phyloP scores from a whole-genome alignment of 257 asterid species.

The Solanum lycopersicoides region DNA sequence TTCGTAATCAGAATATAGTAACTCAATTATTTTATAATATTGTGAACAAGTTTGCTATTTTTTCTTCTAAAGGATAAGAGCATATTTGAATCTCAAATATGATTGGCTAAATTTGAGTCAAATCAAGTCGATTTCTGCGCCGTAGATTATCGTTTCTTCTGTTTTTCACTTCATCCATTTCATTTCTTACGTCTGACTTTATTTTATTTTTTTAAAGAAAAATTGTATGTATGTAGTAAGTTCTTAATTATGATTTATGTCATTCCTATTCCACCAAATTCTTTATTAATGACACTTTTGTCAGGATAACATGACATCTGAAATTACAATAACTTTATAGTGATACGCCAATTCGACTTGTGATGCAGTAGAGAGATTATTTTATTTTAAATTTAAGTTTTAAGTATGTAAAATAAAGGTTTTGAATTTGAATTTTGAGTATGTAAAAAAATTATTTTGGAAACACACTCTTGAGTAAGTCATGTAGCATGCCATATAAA shows the following conservation, averaged over 20 bases:
- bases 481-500: rapidly evolving
- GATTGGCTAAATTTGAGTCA: background rate
- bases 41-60: background rate
- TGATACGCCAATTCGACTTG: too few relatives aligned
- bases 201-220: too few relatives aligned
- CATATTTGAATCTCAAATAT: background rate
- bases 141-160: background rate
- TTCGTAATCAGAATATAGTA: background rate
- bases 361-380: rapidly evolving
- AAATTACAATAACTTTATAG: background rate
- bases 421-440: too few relatives aligned
- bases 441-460: too few relatives aligned
- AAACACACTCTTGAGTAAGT: rapidly evolving
- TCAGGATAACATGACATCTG: background rate
- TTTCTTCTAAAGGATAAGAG: background rate
- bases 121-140: background rate
- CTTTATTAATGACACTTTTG: background rate
- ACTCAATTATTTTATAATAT: background rate
- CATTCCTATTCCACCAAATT: background rate
- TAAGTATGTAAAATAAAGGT: too few relatives aligned
- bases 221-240: too few relatives aligned
- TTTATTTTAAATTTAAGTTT: rapidly evolving
- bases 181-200: background rate
- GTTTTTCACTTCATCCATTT: background rate
- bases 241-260: background rate